Conservation (phyloP, 2,329 filamentous ascomycete genomes). For the Verticillium klebahnii region DNA sequence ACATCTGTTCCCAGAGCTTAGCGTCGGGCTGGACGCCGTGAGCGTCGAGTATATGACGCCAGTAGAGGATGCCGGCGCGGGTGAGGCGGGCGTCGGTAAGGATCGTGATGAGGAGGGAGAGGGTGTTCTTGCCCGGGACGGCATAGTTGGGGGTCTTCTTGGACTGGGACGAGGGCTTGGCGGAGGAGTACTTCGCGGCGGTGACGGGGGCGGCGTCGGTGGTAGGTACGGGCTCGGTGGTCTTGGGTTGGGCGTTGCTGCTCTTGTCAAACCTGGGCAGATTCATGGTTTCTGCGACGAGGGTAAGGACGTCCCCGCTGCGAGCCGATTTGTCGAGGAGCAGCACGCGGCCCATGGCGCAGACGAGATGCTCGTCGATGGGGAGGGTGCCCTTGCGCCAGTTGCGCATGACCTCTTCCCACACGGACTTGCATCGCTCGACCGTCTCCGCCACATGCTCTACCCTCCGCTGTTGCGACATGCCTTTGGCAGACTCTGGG, state of each 20-base stretch:
- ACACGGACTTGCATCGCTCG: slow-evolving; percentile 66
- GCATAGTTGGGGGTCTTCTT: slow-evolving; percentile 27
- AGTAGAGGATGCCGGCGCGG: slow-evolving; percentile 68
- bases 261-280: slow-evolving; percentile 50
- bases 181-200: not conserved
- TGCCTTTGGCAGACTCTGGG: slow-evolving; percentile 5
- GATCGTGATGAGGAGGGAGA: slow-evolving; percentile 66
- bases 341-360: slow-evolving; percentile 76
- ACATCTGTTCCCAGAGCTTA: slow-evolving; percentile 64
- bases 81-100: slow-evolving; percentile 57
- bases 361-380: slow-evolving; percentile 76
- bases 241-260: not conserved
- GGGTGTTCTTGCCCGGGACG: slow-evolving; percentile 47
- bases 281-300: slow-evolving; percentile 79
- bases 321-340: slow-evolving; percentile 59
- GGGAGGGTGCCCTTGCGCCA: slow-evolving; percentile 68
- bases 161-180: slow-evolving; percentile 14
- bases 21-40: slow-evolving; percentile 65
- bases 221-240: not conserved
- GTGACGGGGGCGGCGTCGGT: not conserved
- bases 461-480: not conserved
- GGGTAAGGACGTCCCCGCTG: slow-evolving; percentile 65
- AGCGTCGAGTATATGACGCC: slow-evolving; percentile 62
- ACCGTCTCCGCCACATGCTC: slow-evolving; percentile 38
- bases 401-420: slow-evolving; percentile 72